These are phyloP conservation scores for Torulaspora gathmanii DNA, from an alignment of 805 yeast species.

Conservation along the genomic window DNA sequence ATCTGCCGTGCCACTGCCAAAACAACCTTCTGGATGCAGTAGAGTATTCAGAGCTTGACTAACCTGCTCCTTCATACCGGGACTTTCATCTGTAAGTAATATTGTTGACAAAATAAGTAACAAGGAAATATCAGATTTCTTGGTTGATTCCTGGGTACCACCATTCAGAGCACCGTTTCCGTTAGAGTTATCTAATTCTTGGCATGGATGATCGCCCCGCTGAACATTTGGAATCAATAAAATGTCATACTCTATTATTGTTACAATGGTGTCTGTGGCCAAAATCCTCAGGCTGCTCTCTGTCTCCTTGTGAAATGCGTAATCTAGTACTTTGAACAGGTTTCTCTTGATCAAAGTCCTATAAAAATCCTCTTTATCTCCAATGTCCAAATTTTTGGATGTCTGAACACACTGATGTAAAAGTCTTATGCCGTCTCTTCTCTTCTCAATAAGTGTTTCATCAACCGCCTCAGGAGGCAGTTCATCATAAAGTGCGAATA, in stretches of 20 bases:
- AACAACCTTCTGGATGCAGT: conserved; percentile 50
- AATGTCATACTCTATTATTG: conserved; percentile 81
- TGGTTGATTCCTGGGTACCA: background rate
- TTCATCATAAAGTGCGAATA: conserved; percentile 54
- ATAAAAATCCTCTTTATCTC: conserved; percentile 65
- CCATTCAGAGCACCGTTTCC: background rate
- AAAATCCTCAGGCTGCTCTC: conserved; percentile 47
- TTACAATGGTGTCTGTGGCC: conserved; percentile 75
- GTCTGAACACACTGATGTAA: conserved; percentile 75
- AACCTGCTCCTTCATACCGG: conserved; percentile 76
- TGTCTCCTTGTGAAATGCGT: conserved; percentile 55
- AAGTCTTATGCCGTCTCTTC: conserved; percentile 69
- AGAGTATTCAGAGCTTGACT: conserved; percentile 75
- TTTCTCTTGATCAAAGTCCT: conserved; percentile 61
- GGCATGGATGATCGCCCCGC: conserved; percentile 16
- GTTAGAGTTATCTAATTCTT: conserved; percentile 8
- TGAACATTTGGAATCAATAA: conserved; percentile 44
- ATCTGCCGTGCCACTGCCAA: conserved; percentile 16
- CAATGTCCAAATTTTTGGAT: conserved; percentile 61
- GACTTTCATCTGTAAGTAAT: conserved; percentile 55
- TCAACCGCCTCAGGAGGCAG: conserved; percentile 6
- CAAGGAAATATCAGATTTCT: conserved; percentile 52
- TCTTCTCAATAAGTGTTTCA: conserved; percentile 28
- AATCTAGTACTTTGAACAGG: conserved; percentile 61
- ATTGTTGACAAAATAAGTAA: conserved; percentile 53